These are phyloP conservation scores for Cinchona pubescens DNA, from an alignment of 257 asterid genomes.

Conservation along the genomic window DNA sequence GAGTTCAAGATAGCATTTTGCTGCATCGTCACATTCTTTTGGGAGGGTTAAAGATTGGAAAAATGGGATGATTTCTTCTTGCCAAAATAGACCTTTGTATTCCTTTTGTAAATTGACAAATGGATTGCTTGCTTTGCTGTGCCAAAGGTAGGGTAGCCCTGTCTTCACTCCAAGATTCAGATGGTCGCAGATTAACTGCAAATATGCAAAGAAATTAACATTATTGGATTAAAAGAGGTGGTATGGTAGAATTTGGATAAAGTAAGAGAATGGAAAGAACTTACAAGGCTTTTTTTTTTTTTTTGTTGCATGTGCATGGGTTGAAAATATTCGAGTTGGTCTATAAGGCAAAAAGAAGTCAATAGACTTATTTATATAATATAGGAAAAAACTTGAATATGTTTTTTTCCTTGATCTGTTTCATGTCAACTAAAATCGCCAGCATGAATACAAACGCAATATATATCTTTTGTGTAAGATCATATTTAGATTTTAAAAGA, in stretches of 20 bases:
- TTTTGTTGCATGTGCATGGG: too few relatives aligned
- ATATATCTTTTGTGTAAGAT: too few relatives aligned
- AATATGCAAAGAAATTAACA: background rate
- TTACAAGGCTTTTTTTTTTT: too few relatives aligned
- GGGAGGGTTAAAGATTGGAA: conserved; percentile 51
- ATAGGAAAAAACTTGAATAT: too few relatives aligned
- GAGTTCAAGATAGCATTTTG: conserved; percentile 62
- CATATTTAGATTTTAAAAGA: background rate
- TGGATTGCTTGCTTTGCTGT: conserved; percentile 81
- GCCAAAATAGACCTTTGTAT: conserved; percentile 70
- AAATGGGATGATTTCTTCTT: conserved; percentile 70
- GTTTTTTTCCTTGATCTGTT: too few relatives aligned
- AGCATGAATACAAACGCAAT: too few relatives aligned
- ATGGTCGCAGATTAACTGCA: conserved; percentile 64
- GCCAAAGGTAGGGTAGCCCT: conserved; percentile 76
- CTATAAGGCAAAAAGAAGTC: too few relatives aligned
- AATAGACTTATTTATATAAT: too few relatives aligned
- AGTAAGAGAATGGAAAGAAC: too few relatives aligned
- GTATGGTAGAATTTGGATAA: background rate
- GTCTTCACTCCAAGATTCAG: conserved; percentile 67
- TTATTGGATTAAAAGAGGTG: background rate
- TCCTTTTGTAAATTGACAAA: conserved; percentile 67
- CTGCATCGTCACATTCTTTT: conserved; percentile 58
- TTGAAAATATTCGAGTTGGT: too few relatives aligned
- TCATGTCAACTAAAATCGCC: too few relatives aligned